Base-by-base conservation (phyloP, 2,329 filamentous ascomycete species). In the Pyricularia pennisetigena region DNA sequence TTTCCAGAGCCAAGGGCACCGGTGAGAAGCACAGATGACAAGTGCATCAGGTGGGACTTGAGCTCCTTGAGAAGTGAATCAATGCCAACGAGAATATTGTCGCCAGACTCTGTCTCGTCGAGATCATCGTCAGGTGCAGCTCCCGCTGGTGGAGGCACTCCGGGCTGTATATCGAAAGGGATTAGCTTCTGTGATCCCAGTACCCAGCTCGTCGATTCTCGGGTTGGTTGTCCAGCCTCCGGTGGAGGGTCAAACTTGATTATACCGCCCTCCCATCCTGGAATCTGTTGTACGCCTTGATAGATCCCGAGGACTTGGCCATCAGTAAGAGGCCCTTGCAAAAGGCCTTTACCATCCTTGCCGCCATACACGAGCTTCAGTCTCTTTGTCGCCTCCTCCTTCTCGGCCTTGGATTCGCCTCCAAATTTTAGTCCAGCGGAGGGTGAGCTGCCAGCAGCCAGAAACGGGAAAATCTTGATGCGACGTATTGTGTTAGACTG, bases 1-100 rank as follows among this genome's bases (percentile, higher is more conserved):
- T 99, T 99, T 29, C 95, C 95, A 26, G 94, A 90, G 0, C 95
- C 95, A 71, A 97, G 86, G 0, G 91, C 92, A 57, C 95, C 95
- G 0, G 93, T 96, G 62, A 99, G 79, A 28, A 99, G 82, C 0
- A 97, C 91, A 0, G 95, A 98, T 0, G 94, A 97, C 71, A 92
- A 87, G 72, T 97, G 91, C 0, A 89, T 87, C 4, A 99, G 81
- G 72, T 96, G 91, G 1, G 87, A 89, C 69, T 90, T 83, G 24
- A 97, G 82, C 72, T 92, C 88, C 6, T 85, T 82, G 30, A 97
- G 84, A 0, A 96, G 80, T 1, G 84, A 81, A 73, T 98, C 93
- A 69, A 98, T 94, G 1, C 94, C 94, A 23, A 98, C 93, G 71
- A 99, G 82, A 3, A 83, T 76, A 10, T 90, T 69, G 67, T 8